Percentiles rank a stretch among this genome's conserved stretches.
Evolutionary conservation across 257 asterid species (phyloP).

Genomic region (Linderniella brevidens): DNA sequence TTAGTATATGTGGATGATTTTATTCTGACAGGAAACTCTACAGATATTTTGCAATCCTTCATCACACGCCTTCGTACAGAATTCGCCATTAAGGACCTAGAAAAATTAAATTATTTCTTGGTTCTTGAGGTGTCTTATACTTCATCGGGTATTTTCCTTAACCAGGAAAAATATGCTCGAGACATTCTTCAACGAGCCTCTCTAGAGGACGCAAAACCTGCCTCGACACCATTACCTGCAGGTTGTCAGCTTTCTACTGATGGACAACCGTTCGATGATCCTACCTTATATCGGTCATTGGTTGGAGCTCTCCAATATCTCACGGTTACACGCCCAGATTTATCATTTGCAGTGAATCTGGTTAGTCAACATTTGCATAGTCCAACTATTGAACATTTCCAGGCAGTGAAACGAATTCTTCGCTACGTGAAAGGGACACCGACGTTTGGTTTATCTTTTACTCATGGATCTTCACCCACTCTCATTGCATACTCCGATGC

Average conservation of each 20-base stretch:
- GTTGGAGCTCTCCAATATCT: slow-evolving; percentile 6
- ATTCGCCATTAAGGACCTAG: slow-evolving; percentile 1
- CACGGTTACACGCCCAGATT: slow-evolving; percentile 3
- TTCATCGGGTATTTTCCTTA: background rate
- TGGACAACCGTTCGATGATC: background rate
- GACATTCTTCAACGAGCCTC: background rate
- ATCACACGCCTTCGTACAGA: background rate
- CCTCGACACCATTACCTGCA: background rate
- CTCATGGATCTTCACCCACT: background rate
- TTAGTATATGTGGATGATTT: background rate
- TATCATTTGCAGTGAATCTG: background rate
- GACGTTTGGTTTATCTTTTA: background rate
- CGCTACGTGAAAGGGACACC: background rate
- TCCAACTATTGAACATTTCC: background rate
- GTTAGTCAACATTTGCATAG: background rate
- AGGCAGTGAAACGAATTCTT: background rate
- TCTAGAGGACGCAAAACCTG: background rate
- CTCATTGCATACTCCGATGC: background rate
- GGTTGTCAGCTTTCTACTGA: background rate
- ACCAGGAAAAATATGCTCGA: background rate
- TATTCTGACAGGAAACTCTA: background rate
- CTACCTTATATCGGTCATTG: background rate
- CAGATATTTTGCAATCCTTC: background rate
- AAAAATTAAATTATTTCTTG: background rate
- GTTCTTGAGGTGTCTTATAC: background rate